Percentiles rank a stretch among this genome's conserved stretches.
Evolutionary conservation across 2,329 filamentous ascomycete species (phyloP).

Genomic region (Aspergillus aculeatinus): DNA sequence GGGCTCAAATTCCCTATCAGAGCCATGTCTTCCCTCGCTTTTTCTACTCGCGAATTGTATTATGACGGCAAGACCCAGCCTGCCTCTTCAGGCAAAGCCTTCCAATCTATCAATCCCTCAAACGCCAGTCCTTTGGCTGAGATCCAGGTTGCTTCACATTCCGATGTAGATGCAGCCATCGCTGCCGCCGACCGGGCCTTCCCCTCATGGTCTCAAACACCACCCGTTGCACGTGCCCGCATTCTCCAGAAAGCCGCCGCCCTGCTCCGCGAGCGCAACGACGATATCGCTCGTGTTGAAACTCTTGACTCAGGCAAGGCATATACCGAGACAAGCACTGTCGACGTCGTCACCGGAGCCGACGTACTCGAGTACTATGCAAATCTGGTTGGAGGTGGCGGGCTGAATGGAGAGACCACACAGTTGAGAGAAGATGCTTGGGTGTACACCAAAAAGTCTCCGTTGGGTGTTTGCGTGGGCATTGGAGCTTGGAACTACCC

Average conservation of each 20-base stretch:
- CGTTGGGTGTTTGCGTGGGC: constrained; percentile 78
- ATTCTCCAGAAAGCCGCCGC: constrained; percentile 75
- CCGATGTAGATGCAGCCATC: constrained; percentile 71
- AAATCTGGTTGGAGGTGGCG: constrained; percentile 72
- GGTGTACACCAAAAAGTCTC: constrained; percentile 79
- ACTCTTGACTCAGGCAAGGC: constrained; percentile 85
- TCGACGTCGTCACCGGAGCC: constrained; percentile 79
- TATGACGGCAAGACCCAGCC: constrained; percentile 70
- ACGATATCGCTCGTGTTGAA: constrained; percentile 75
- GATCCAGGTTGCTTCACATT: constrained; percentile 66
- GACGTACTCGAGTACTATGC: constrained; percentile 88
- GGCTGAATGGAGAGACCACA: constrained; percentile 76
- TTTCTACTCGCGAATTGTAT: constrained; percentile 64
- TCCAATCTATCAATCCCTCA: constrained; percentile 72
- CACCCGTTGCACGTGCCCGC: constrained; percentile 70
- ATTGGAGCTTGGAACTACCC: constrained; percentile 94
- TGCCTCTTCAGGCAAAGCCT: constrained; percentile 60
- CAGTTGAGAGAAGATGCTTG: constrained; percentile 73
- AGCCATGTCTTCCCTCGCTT: constrained; percentile 36
- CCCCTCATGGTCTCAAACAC: constrained; percentile 71
- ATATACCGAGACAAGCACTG: constrained; percentile 77
- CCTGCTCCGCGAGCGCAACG: constrained; percentile 72
- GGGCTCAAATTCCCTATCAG: background rate
- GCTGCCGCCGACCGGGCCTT: constrained; percentile 71
- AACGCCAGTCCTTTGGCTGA: constrained; percentile 67